phyloP scores from a whole-genome alignment of 768 basidiomycete genomes.

The Boletus vermiculosoides region DNA sequence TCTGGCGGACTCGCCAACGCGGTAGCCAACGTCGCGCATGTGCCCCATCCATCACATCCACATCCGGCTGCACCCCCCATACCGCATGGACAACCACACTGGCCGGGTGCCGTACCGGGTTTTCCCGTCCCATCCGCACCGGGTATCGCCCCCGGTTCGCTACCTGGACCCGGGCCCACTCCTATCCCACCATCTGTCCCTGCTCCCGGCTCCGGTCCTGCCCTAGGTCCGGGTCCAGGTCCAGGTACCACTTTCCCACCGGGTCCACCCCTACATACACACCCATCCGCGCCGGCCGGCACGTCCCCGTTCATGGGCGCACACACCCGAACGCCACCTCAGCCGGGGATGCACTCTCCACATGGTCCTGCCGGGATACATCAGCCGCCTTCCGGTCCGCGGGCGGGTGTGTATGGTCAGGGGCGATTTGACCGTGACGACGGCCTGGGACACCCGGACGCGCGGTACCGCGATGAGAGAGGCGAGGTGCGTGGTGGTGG shows the following conservation, averaged over 20 bases:
- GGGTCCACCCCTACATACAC: constrained; percentile 1
- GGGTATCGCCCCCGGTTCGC: neutral
- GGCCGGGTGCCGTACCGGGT: constrained; percentile 26
- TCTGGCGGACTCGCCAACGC: constrained; percentile 29
- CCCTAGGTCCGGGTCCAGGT: neutral
- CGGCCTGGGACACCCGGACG: constrained; percentile 16
- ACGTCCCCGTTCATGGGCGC: constrained; percentile 16
- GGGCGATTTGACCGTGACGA: constrained; percentile 30
- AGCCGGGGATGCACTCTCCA: constrained; percentile 25
- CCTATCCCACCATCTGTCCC: neutral
- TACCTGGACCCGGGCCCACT: constrained; percentile 6
- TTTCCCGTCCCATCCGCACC: constrained; percentile 24
- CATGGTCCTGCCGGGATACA: constrained; percentile 13
- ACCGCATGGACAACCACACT: constrained; percentile 19
- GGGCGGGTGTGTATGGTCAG: constrained; percentile 28
- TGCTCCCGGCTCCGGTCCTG: neutral
- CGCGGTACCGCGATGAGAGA: constrained; percentile 32
- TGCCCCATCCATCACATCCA: constrained; percentile 5
- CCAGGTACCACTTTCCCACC: constrained; percentile 5
- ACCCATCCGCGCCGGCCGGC: neutral
- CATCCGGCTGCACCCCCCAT: constrained; percentile 17
- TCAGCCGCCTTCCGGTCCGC: constrained; percentile 28
- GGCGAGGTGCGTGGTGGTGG: constrained; percentile 32
- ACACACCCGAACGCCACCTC: constrained; percentile 23
- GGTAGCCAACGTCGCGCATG: constrained; percentile 22